phyloP scores from a whole-genome alignment of 176 grass and related monocot species.

The Oryza glumipatula region DNA sequence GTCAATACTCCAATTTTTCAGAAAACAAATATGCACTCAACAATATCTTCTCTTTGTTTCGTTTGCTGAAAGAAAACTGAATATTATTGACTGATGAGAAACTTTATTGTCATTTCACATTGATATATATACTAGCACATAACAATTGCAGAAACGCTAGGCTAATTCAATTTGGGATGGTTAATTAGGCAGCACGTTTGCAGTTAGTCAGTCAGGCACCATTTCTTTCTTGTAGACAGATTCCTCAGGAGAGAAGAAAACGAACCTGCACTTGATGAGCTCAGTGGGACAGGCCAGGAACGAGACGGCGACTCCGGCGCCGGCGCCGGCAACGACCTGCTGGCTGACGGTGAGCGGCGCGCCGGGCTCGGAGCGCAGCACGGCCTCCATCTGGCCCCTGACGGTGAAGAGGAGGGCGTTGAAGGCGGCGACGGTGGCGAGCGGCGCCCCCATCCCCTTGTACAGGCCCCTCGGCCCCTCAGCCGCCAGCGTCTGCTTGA shows the following conservation, averaged over 20 bases:
- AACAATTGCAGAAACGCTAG: not conserved
- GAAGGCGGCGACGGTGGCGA: conserved; percentile 89
- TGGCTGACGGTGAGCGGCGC: conserved; percentile 56
- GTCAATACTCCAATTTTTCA: not conserved
- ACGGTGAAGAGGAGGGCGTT: conserved; percentile 87
- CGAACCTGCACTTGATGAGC: conserved; percentile 87
- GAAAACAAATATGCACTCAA: not conserved
- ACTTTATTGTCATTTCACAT: not conserved
- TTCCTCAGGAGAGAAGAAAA: not conserved
- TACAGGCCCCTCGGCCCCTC: conserved; percentile 81
- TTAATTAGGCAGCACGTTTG: not conserved
- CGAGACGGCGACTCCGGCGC: conserved; percentile 75
- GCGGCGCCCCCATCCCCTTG: conserved; percentile 92
- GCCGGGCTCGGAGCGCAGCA: conserved; percentile 65
- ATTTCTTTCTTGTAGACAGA: not conserved
- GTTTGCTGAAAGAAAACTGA: not conserved
- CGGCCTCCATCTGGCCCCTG: conserved; percentile 78
- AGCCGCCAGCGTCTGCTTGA: conserved; percentile 66
- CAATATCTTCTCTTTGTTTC: no score
- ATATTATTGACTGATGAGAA: not conserved
- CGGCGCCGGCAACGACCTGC: conserved; percentile 72
- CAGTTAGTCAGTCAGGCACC: not conserved
- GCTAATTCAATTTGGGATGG: not conserved
- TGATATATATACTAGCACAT: not conserved
- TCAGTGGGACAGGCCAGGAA: conserved; percentile 86